Base-by-base conservation (phyloP, 495 filamentous ascomycete species). In the Penicillium cosmopolitanum region DNA sequence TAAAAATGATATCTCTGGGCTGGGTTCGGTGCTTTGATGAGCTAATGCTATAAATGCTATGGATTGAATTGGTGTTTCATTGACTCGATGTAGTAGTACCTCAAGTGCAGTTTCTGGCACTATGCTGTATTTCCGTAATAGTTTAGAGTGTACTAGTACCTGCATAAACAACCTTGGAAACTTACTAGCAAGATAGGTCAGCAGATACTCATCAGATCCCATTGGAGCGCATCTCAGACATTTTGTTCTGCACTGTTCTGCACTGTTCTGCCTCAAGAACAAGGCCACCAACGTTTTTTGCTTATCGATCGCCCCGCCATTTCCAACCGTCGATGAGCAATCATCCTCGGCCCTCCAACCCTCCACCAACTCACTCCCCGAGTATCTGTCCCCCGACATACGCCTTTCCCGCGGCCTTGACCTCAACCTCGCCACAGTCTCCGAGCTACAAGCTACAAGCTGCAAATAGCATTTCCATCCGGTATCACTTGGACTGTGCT, bases 1-100 rank as follows among this genome's bases (percentile, higher is more conserved):
- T 55, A 67, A 67, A 66, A 63, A 65, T 51, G 62, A 63, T 66
- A 64, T 68, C 55, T 64, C 51, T 62, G 60, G 65, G 63, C 47
- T 62, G 63, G 62, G 46, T 62, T 59, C 36, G 55, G 54, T 61
- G 42, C n/a, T 70, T 34, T 58, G 53, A 25, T 48, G 46, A 48
- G 44, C 9, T 48, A 48, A 48, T 48, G 42, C 38, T 44, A 31
- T 4, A n/a, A 44, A 44, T 44, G 42, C 42, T 16, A 44, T 44
- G 36, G 36, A 12, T 46, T 31, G 35, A 40, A 57, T 33, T 31
- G 28, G 28, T 31, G 28, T 9, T 31, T 31, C 28, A 31, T 31
- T 31, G 8, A 9, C 8, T 31, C 28, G 2, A 31, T 31, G 28
- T 9, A 31, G 28, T 9, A 31, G 28, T 31, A 31, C 6, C 28